Percentiles rank a stretch among this genome's conserved stretches.
Evolutionary conservation across 345 rosid genomes (phyloP).

Genomic region (Erucastrum elatum): DNA sequence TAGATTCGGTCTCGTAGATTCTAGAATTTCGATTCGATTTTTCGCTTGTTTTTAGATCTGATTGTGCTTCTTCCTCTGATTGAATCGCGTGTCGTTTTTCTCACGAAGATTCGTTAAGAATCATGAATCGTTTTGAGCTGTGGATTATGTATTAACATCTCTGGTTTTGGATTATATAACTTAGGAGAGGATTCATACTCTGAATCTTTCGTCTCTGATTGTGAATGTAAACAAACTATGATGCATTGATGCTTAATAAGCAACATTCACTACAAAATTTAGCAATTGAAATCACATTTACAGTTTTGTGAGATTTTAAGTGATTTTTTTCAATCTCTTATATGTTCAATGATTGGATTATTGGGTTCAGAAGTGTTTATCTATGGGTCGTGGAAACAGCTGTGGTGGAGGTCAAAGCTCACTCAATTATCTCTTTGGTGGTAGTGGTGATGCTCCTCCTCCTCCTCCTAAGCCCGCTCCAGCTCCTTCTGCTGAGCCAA

Average conservation of each 20-base stretch:
- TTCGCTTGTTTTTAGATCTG: slow-evolving; percentile 27
- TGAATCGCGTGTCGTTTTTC: not conserved
- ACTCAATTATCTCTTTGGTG: slow-evolving; percentile 69
- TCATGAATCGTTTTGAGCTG: not conserved
- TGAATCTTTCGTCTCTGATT: not conserved
- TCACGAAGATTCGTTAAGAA: not conserved
- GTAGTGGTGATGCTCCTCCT: slow-evolving; percentile 48
- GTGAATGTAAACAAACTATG: not conserved
- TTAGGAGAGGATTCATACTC: not conserved
- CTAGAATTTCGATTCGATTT: no score
- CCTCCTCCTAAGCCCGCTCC: slow-evolving; percentile 38
- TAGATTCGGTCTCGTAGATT: not conserved
- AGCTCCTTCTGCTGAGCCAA: slow-evolving; percentile 40
- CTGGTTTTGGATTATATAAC: not conserved
- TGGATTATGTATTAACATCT: not conserved
- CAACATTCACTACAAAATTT: not conserved
- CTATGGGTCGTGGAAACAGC: slow-evolving; percentile 82
- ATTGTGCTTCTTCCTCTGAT: not conserved
- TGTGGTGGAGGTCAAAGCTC: slow-evolving; percentile 92
- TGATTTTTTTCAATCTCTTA: no score
- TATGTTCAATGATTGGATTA: not conserved
- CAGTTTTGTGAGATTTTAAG: no score
- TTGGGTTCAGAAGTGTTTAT: not conserved
- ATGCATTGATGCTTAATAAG: not conserved
- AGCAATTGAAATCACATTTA: not conserved